These are phyloP conservation scores for Mantamonas sphyraenae DNA, from an alignment of 78 protist species.

Conservation along the genomic window DNA sequence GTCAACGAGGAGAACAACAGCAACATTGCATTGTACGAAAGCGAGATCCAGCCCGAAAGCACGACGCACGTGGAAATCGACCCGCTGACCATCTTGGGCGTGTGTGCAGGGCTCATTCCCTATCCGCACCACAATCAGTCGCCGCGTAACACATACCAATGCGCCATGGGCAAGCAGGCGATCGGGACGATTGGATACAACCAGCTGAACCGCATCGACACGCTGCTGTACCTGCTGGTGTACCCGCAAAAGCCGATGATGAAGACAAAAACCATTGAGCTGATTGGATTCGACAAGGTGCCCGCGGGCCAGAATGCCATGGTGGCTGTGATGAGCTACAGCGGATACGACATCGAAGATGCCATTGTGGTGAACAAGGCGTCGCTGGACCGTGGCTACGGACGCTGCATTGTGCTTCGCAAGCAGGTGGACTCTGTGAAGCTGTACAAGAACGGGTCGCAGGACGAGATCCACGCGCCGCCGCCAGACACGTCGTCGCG, in stretches of 20 bases:
- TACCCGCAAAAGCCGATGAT: constrained; percentile 95
- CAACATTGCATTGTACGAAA: constrained; percentile 63
- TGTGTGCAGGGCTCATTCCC: constrained; percentile 89
- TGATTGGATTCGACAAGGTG: constrained; percentile 62
- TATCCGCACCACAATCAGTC: constrained; percentile 99
- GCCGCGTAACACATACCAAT: constrained; percentile 97
- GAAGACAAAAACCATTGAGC: constrained; percentile 78
- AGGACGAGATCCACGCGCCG: too few species aligned
- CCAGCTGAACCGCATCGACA: constrained; percentile 93
- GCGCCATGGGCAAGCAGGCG: constrained; percentile 99
- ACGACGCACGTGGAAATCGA: constrained; percentile 98
- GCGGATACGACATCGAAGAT: constrained; percentile 99
- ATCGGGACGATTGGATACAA: constrained; percentile 97
- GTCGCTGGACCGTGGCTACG: constrained; percentile 93
- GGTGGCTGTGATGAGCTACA: constrained; percentile 95
- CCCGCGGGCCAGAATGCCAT: constrained; percentile 96
- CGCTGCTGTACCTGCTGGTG: constrained; percentile 78
- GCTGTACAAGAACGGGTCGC: constrained; percentile 31
- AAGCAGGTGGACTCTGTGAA: constrained; percentile 48
- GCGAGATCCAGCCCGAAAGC: constrained; percentile 26
- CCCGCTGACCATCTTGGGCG: constrained; percentile 95
- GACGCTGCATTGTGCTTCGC: constrained; percentile 89
- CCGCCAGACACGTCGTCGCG: too few species aligned
- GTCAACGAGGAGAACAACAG: constrained; percentile 92
- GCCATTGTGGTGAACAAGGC: constrained; percentile 95